Base-by-base conservation (phyloP, 192 early-diverging fungal species). In the Phycomyces blakesleeanus region DNA sequence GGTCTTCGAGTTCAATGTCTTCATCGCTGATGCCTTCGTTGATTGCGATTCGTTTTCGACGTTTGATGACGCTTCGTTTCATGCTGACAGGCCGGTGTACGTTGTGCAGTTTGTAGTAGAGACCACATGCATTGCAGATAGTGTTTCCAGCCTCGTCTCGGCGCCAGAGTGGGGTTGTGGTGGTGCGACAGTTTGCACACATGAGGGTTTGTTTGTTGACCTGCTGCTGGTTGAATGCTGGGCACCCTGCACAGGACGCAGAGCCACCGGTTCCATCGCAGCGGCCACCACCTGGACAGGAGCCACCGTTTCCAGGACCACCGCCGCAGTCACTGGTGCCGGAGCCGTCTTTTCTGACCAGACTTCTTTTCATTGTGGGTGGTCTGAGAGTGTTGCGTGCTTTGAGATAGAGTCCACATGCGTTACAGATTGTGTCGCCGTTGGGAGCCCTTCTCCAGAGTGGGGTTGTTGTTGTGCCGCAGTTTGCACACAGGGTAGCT, bases 341-440 rank as follows among this genome's bases (percentile, higher is more conserved):
- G n/a, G n/a, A 51, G 6, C 60, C 66, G 24, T 65, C 68, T 18
- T 79, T 79, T 24, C 74, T 71, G 22, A 63, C 61, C 54, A 76
- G 64, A 18, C 42, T 34, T 24, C 79, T 76, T 44, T 83, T 83
- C 16, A 83, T 67, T 62, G 75, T 80, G 26, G 64, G 74, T 39
- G 81, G 81, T 24, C 81, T 63, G 44, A 74, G 67, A n/a, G 78
- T 69, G 47, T 83, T 80, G n/a, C 78, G 67, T 39, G 81, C 81
- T 55, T 83, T 83, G 56, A 71, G 66, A 51, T 83, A 83, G 20
- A 83, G 71, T 24, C 82, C 97, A 76, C 97, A 98, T 0, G 95
- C 95, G 61, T 98, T 98, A 73, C 97, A 98, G 41, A 98, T 89
- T 16, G 93, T 88, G 54, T 93, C 89, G 61, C 96, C 97, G 44